Conservation (phyloP, 352 stramenopile species). For the Elongisporangium prolatum region DNA sequence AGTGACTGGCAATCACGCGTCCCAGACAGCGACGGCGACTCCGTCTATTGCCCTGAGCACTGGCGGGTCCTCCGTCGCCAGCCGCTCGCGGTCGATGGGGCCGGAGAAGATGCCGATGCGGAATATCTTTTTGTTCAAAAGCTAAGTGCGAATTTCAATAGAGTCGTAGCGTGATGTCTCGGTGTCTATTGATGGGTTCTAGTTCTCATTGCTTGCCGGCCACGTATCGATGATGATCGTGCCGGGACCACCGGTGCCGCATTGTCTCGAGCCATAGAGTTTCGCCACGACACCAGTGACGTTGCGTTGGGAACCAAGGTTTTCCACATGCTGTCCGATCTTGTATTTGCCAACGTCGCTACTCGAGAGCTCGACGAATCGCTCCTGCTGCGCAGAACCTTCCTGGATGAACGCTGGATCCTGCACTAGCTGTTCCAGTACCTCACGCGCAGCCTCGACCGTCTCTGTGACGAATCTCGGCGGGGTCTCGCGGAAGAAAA, state of each 20-base stretch:
- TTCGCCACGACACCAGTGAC: slow-evolving; percentile 62
- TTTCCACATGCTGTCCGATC: slow-evolving; percentile 47
- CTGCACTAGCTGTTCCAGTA: slow-evolving; percentile 42
- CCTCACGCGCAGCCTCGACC: slow-evolving; percentile 50
- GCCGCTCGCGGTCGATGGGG: background rate
- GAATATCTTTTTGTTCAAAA: slow-evolving; percentile 38
- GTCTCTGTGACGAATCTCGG: slow-evolving; percentile 76
- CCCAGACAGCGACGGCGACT: background rate
- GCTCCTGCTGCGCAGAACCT: slow-evolving; percentile 22
- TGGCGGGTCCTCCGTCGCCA: background rate
- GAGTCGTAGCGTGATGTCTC: background rate
- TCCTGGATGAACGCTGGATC: slow-evolving; percentile 37
- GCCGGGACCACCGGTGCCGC: slow-evolving; percentile 54
- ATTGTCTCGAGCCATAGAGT: slow-evolving; percentile 65
- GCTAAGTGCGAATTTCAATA: slow-evolving; percentile 4
- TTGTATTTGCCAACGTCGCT: slow-evolving; percentile 78
- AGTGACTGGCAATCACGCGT: background rate
- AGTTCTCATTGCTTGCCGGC: slow-evolving; percentile 7
- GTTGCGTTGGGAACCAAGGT: slow-evolving; percentile 43
- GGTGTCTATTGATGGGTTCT: background rate
- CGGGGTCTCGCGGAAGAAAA: slow-evolving; percentile 82
- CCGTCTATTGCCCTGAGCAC: background rate
- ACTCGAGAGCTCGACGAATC: slow-evolving; percentile 75
- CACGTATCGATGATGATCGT: slow-evolving; percentile 72
- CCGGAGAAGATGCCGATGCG: slow-evolving; percentile 15